Evolutionary conservation across 1,284 basidiomycete species (phyloP), one percentile per base, ranked within the genome.

Genomic region (Wolfiporia cocos): DNA sequence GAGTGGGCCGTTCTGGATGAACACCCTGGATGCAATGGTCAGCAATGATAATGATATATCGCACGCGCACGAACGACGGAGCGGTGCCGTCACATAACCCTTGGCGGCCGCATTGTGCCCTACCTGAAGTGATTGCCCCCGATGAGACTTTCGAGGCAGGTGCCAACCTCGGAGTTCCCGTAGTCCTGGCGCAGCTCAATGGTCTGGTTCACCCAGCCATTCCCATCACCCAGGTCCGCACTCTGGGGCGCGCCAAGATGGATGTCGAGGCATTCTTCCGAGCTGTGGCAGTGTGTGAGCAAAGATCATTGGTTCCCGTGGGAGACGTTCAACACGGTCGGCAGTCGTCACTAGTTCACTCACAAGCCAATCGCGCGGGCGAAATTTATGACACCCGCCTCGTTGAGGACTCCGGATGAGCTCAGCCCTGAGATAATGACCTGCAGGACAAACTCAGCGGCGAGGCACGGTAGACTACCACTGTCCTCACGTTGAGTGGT

Each of bases 201-300:
- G 46, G 76, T 74, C 55, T 86, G 78, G n/a, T 69, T 63, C 47
- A 79, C 77, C 38, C 64, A 64, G 14, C 75, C 75, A 45, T 83
- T 70, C 0, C 78, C 80, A 48, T 88, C 85, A 11, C 85, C 86
- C 7, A 87, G 71, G 56, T 87, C 71, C 20, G 85, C 85, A 34
- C 73, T 64, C 53, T 86, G 82, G 0, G 74, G 73, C 26, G 53
- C 68, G 3, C 83, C 83, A 10, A 76, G 50, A 53, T 84, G 85
- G 45, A 87, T 61, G 19, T 78, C 84, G 22, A 87, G 59, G 57
- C 86, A 89, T 59, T 89, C 85, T 38, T 71, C 70, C 11, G 85
- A 82, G 58, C 82, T 84, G 30, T n/a, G 20, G 23, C 28, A 39
- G 33, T 11, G 28, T 34, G 35, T 14, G 39, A 3, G 40, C 40